Percentiles rank a stretch among this genome's conserved stretches.
Conservation (phyloP, 2,329 filamentous ascomycete species). For the Aspergillus aculeatinus region DNA sequence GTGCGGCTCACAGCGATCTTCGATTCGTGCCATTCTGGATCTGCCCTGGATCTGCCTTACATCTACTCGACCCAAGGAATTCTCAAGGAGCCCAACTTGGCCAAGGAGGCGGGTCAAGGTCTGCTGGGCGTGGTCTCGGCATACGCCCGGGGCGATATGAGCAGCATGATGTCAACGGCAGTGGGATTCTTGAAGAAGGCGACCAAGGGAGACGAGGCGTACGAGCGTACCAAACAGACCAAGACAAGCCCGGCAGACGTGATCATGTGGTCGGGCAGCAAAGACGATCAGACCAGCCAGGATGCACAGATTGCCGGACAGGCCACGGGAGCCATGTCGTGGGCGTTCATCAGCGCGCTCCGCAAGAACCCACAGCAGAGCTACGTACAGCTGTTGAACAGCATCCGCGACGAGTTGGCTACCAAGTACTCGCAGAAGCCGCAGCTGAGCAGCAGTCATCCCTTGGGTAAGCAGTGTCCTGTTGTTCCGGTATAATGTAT, state of each 20-base stretch:
- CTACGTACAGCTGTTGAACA: slow-evolving; percentile 94
- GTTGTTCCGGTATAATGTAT: slow-evolving; percentile 7
- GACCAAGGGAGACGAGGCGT: slow-evolving; percentile 72
- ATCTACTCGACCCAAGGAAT: slow-evolving; percentile 66
- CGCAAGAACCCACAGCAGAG: slow-evolving; percentile 94
- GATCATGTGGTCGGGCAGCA: slow-evolving; percentile 96
- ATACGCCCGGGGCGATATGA: slow-evolving; percentile 81
- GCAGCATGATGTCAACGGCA: slow-evolving; percentile 75
- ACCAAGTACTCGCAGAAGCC: slow-evolving; percentile 92
- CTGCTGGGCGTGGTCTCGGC: slow-evolving; percentile 67
- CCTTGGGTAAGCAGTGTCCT: slow-evolving; percentile 67
- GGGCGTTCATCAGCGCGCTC: slow-evolving; percentile 88
- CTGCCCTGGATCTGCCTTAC: slow-evolving; percentile 65
- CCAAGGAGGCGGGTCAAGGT: slow-evolving; percentile 66
- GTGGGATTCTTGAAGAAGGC: slow-evolving; percentile 86
- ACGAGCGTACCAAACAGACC: slow-evolving; percentile 78
- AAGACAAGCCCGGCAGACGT: slow-evolving; percentile 95
- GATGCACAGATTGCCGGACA: slow-evolving; percentile 85
- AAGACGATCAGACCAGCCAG: slow-evolving; percentile 91
- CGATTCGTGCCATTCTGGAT: slow-evolving; percentile 67
- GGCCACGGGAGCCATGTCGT: slow-evolving; percentile 97
- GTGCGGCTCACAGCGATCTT: slow-evolving; percentile 74
- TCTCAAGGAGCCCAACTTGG: slow-evolving; percentile 68
- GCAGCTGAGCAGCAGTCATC: slow-evolving; percentile 93
- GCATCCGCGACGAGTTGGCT: slow-evolving; percentile 83